Evolutionary conservation across 345 rosid genomes (phyloP), one percentile per base, ranked within the genome.

Genomic region (Citrus australasica): DNA sequence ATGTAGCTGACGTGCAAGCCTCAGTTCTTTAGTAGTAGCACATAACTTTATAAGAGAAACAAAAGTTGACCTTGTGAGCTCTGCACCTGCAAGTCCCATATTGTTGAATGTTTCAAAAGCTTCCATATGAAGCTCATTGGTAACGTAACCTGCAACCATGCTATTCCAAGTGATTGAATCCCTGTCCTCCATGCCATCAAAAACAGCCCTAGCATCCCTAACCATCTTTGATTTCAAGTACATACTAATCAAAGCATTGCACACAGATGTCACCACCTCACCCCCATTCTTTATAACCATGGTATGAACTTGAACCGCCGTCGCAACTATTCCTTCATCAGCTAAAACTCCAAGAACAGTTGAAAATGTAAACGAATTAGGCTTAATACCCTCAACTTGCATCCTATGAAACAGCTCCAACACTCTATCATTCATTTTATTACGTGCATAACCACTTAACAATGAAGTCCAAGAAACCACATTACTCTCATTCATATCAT

Each of bases 381-480:
- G 93, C 85, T 81, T 79, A 48, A 89, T 71, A 19, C 92, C 98
- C 80, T 85, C 90, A 27, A 28, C 74, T 53, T 75, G 90, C 98
- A 93, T 92, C 77, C 81, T 70, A 61, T 38, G 60, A 80, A 95
- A 92, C 76, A 88, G 78, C 25, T 69, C 79, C 63, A 90, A 74
- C 30, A 86, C 93, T 74, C 81, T 88, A 14, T 71, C 82, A 70
- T 86, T 86, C 78, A 82, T 40, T 62, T 90, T 88, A 71, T 83
- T 86, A 32, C 79, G 76, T 0, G 90, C 89, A 77, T 90, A 93
- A 69, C 98, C 97, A 0, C 88, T 73, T 22, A 95, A 84, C 90
- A 95, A 67, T 2, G 98, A 89, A 70, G 98, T 95, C 98, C 98
- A 95, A 53, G 95, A 91, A 69, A 95, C 94, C 69, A 92, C 97